Percentiles rank a stretch among this genome's conserved stretches.
Evolutionary conservation across 2,329 filamentous ascomycete genomes (phyloP).

Genomic region (Elsinoe batatas): DNA sequence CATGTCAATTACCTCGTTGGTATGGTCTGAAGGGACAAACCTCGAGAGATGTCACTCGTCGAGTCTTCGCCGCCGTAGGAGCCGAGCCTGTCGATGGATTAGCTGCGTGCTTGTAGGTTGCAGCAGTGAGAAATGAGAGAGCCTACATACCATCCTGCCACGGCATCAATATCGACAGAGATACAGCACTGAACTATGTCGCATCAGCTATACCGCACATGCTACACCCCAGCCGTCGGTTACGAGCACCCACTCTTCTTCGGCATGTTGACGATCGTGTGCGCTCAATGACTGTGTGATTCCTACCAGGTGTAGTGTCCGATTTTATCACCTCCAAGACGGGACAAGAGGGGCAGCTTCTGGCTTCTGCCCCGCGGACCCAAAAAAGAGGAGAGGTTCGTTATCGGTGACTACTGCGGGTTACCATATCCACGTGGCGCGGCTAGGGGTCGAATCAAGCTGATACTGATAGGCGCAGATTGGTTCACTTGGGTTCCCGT

Average conservation of each 20-base stretch:
- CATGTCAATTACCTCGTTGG: neutral
- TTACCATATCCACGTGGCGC: neutral
- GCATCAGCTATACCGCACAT: neutral
- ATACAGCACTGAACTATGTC: slow-evolving; percentile 12
- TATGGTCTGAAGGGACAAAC: slow-evolving; percentile 20
- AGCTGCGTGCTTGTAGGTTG: too few species aligned
- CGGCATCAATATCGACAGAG: slow-evolving; percentile 55
- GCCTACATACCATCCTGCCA: slow-evolving; percentile 51
- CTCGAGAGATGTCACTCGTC: slow-evolving; percentile 58
- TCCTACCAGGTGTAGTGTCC: neutral
- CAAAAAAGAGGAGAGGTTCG: neutral
- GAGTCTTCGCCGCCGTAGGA: slow-evolving; percentile 64
- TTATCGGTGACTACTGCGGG: neutral
- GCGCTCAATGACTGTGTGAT: neutral
- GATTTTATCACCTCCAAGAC: neutral
- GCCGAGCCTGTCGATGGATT: slow-evolving; percentile 44
- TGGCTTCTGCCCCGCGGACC: neutral
- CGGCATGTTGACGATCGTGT: slow-evolving; percentile 11
- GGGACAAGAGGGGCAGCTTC: neutral
- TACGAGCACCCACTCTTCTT: slow-evolving; percentile 5
- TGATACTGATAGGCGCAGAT: neutral
- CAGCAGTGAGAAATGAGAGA: too few species aligned
- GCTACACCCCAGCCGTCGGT: neutral
- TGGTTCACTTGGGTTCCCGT: neutral
- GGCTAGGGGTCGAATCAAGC: neutral